Conservation (phyloP, 768 basidiomycete genomes). For the Clitopilus passeckerianus region DNA sequence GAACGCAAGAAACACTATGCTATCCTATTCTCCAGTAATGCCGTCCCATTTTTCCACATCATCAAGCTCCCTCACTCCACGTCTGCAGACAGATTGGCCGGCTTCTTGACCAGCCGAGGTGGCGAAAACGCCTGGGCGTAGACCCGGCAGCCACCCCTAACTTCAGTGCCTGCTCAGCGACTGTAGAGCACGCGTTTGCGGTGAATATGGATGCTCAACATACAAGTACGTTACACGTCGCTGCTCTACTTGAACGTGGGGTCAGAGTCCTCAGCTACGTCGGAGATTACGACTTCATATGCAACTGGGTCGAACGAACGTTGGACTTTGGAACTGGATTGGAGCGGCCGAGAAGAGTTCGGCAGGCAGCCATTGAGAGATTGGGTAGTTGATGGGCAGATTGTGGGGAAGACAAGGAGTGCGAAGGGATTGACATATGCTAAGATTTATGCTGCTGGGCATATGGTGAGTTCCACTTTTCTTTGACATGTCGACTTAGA, state of each 20-base stretch:
- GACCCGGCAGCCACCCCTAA: conserved; percentile 34
- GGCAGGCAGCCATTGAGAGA: conserved; percentile 37
- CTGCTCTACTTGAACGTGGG: conserved; percentile 65
- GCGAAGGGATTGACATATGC: conserved; percentile 58
- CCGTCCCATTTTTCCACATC: not conserved
- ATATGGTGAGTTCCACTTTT: conserved; percentile 49
- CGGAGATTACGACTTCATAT: conserved; percentile 69
- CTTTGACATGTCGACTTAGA: not conserved
- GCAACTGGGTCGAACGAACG: conserved; percentile 73
- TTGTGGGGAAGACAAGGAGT: conserved; percentile 30
- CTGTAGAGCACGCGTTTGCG: conserved; percentile 47
- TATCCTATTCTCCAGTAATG: conserved; percentile 46
- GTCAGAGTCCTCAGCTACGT: conserved; percentile 68
- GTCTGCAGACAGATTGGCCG: conserved; percentile 25
- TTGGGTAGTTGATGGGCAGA: conserved; percentile 52
- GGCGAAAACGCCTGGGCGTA: conserved; percentile 59
- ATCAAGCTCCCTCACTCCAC: not conserved
- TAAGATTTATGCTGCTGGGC: conserved; percentile 68
- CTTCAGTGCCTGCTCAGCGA: conserved; percentile 25
- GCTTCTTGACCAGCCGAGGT: conserved; percentile 57
- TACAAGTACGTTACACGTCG: conserved; percentile 52
- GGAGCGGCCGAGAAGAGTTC: conserved; percentile 56
- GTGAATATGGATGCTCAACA: conserved; percentile 35
- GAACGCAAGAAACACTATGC: conserved; percentile 43
- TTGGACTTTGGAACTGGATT: conserved; percentile 67